A percentile compares a stretch with the other conserved stretches of the same genome.
Evolutionary conservation across 2,329 filamentous ascomycete genomes (phyloP).

Genomic region (Alternaria dauci): DNA sequence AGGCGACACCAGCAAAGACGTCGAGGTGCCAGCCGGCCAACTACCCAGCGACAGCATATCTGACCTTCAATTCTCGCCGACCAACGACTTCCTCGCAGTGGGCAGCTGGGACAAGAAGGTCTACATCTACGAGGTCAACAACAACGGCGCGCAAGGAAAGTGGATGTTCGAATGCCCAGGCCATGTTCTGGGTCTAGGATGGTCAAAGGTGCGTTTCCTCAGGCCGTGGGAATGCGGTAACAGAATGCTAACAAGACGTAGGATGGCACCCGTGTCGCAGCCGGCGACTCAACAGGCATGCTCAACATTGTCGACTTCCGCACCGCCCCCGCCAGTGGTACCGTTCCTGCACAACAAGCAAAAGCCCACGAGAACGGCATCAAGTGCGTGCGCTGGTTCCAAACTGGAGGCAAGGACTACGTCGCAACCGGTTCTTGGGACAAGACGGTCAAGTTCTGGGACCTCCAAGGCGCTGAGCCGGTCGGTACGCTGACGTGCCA

Average conservation of each 20-base stretch:
- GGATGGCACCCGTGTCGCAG: conserved; percentile 91
- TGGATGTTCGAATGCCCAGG: conserved; percentile 82
- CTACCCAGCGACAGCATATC: conserved; percentile 86
- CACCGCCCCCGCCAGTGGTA: conserved; percentile 52
- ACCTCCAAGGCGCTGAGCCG: conserved; percentile 70
- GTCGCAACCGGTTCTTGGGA: conserved; percentile 94
- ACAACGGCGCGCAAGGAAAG: conserved; percentile 83
- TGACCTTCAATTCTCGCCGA: conserved; percentile 81
- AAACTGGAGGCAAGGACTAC: conserved; percentile 73
- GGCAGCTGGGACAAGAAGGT: conserved; percentile 98
- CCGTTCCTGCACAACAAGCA: conserved; percentile 64
- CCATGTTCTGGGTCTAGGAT: conserved; percentile 84
- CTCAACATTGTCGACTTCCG: conserved; percentile 84
- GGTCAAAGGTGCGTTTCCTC: conserved; percentile 75
- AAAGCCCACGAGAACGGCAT: conserved; percentile 80
- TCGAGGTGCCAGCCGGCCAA: conserved; percentile 73
- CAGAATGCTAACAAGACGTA: conserved; percentile 51
- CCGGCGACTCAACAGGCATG: conserved; percentile 88
- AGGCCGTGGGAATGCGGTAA: not conserved
- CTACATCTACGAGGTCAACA: conserved; percentile 91
- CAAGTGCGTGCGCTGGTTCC: conserved; percentile 72
- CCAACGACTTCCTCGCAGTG: conserved; percentile 83
- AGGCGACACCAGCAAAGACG: conserved; percentile 90
- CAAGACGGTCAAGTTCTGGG: conserved; percentile 91
- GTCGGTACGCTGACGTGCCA: conserved; percentile 72